A percentile compares a stretch with the other conserved stretches of the same genome.
phyloP scores from a whole-genome alignment of 352 stramenopile species.

The Phytopythium aichiense region DNA sequence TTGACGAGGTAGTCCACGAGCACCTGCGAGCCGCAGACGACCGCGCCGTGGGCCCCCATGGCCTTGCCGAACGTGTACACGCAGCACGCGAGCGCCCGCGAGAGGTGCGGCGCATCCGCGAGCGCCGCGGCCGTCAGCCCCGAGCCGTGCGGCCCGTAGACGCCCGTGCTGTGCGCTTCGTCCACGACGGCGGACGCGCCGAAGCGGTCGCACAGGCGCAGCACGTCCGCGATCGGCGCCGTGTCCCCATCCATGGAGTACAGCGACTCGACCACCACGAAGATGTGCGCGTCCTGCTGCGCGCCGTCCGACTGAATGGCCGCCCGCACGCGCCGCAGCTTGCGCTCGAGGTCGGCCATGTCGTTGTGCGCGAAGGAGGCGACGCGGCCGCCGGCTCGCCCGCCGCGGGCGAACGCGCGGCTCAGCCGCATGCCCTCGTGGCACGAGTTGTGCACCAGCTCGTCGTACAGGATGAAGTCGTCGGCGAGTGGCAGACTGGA shows the following conservation, averaged over 20 bases:
- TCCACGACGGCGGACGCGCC: slow-evolving; percentile 94
- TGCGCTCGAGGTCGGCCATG: slow-evolving; percentile 41
- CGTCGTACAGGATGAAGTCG: slow-evolving; percentile 95
- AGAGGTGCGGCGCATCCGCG: neutral
- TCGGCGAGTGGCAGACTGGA: slow-evolving; percentile 86
- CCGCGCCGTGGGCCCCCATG: slow-evolving; percentile 94
- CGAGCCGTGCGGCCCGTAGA: slow-evolving; percentile 82
- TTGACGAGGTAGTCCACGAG: slow-evolving; percentile 96
- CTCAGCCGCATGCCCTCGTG: slow-evolving; percentile 92
- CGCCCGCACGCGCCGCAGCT: neutral
- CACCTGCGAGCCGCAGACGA: slow-evolving; percentile 87
- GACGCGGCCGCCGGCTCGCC: slow-evolving; percentile 20
- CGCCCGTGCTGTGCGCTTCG: slow-evolving; percentile 93
- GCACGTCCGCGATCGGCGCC: slow-evolving; percentile 87
- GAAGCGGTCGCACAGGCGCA: slow-evolving; percentile 66
- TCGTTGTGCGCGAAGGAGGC: slow-evolving; percentile 88
- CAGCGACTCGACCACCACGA: slow-evolving; percentile 97
- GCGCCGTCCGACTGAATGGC: neutral
- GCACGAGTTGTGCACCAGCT: slow-evolving; percentile 96
- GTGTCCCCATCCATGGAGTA: slow-evolving; percentile 99
- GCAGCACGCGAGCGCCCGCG: slow-evolving; percentile 37
- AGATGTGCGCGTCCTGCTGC: slow-evolving; percentile 38
- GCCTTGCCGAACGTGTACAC: slow-evolving; percentile 98
- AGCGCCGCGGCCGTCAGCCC: slow-evolving; percentile 71
- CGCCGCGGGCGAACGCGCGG: slow-evolving; percentile 41